Percentiles rank a stretch among this genome's conserved stretches.
Evolutionary conservation across 2,329 filamentous ascomycete genomes (phyloP).

Genomic region (Fusarium acutatum): DNA sequence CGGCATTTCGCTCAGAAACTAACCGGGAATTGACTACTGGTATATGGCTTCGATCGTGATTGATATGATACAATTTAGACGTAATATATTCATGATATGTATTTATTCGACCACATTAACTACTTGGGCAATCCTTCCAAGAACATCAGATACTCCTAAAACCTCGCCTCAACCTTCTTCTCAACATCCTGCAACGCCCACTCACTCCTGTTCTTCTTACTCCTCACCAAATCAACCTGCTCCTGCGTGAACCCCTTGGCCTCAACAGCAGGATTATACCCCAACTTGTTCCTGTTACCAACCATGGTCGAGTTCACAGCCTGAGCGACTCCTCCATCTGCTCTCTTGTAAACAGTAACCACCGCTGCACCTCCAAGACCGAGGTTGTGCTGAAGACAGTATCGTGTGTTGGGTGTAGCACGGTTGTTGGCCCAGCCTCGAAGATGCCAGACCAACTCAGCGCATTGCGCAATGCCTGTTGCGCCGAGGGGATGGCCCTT

Average conservation of each 20-base stretch:
- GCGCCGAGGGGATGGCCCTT: constrained; percentile 96
- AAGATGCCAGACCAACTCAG: constrained; percentile 94
- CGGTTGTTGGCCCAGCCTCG: constrained; percentile 96
- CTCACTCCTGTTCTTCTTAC: constrained; percentile 68
- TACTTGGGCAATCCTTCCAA: not conserved
- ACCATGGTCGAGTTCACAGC: constrained; percentile 70
- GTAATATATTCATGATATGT: not conserved
- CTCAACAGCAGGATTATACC: constrained; percentile 91
- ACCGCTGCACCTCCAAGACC: constrained; percentile 92
- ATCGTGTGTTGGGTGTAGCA: constrained; percentile 70
- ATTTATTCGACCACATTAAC: not conserved
- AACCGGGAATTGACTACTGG: accelerated
- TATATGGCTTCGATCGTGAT: not conserved
- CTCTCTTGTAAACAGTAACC: constrained; percentile 86
- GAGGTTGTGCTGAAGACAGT: constrained; percentile 90
- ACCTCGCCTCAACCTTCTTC: constrained; percentile 52
- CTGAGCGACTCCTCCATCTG: constrained; percentile 74
- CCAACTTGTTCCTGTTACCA: constrained; percentile 72
- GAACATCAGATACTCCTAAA: constrained; percentile 26
- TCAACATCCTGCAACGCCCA: constrained; percentile 79
- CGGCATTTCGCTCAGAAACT: too few species aligned
- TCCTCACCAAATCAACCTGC: constrained; percentile 77
- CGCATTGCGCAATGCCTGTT: constrained; percentile 93
- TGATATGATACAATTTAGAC: not conserved
- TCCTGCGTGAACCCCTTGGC: constrained; percentile 86